These are phyloP conservation scores for Rhytidiadelphus loreus DNA, from an alignment of 225 moss, liverwort and hornwort species.

Conservation along the genomic window DNA sequence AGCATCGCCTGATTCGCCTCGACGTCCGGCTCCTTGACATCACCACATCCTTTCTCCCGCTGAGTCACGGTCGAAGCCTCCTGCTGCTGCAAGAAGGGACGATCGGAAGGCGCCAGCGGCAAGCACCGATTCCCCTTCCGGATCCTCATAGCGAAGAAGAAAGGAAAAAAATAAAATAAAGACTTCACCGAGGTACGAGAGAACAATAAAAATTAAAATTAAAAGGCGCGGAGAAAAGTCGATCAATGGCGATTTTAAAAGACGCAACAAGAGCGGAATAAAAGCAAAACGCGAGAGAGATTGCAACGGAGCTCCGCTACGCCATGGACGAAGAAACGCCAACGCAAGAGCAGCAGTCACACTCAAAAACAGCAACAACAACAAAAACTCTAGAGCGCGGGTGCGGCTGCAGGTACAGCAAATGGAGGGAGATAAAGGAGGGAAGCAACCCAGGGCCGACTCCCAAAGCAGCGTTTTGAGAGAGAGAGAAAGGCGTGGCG, in stretches of 20 bases:
- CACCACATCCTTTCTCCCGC: background rate
- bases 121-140: constrained; percentile 38
- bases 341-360: background rate
- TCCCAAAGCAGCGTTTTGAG: constrained; percentile 18
- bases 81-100: constrained; percentile 22
- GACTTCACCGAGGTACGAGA: background rate
- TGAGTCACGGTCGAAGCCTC: background rate
- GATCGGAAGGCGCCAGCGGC: constrained; percentile 31
- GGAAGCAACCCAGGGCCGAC: constrained; percentile 4
- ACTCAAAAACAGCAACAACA: background rate
- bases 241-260: constrained; percentile 8
- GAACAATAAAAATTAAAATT: background rate
- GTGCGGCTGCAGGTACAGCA: constrained; percentile 20
- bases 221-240: background rate
- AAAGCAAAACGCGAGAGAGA: background rate
- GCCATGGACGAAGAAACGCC: background rate
- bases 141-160: constrained; percentile 23
- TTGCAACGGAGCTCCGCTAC: background rate
- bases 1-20: constrained; percentile 7
- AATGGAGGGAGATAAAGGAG: constrained; percentile 15
- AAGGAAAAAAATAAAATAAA: background rate
- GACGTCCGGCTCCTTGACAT: background rate
- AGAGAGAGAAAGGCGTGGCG: constrained; percentile 14
- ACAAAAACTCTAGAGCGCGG: background rate
- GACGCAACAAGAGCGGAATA: background rate